A percentile compares a stretch with the other conserved stretches of the same genome.
phyloP scores from a whole-genome alignment of 805 yeast species.

The Myxozyma mucilagina region DNA sequence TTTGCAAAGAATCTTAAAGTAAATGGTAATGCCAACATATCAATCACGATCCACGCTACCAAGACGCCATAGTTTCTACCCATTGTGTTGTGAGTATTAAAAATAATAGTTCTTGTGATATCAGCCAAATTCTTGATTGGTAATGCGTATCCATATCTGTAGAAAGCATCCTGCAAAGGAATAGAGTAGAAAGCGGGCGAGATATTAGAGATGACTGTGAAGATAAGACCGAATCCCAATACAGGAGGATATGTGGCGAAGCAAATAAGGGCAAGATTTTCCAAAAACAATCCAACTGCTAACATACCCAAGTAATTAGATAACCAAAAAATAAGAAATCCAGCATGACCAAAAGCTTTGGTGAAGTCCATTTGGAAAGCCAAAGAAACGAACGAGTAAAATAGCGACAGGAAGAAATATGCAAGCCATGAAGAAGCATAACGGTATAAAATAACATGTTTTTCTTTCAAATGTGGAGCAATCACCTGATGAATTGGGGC shows the following conservation, averaged over 20 bases:
- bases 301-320: slow-evolving; percentile 64
- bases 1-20: slow-evolving; percentile 2
- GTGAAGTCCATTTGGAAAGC: slow-evolving; percentile 68
- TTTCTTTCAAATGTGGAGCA: slow-evolving; percentile 48
- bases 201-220: slow-evolving; percentile 68
- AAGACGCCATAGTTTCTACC: slow-evolving; percentile 64
- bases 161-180: slow-evolving; percentile 58
- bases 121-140: slow-evolving; percentile 70
- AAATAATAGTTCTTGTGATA: slow-evolving; percentile 58
- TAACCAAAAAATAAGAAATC: slow-evolving; percentile 77
- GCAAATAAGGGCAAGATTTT: slow-evolving; percentile 56
- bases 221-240: slow-evolving; percentile 69
- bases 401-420: slow-evolving; percentile 58
- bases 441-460: slow-evolving; percentile 55
- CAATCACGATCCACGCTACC: slow-evolving; percentile 59
- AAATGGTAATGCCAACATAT: slow-evolving; percentile 34
- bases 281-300: slow-evolving; percentile 76
- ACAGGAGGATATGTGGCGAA: slow-evolving; percentile 60
- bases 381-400: slow-evolving; percentile 59
- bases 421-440: slow-evolving; percentile 51
- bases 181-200: slow-evolving; percentile 69
- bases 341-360: slow-evolving; percentile 60
- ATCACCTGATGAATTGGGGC: slow-evolving; percentile 53
- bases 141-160: slow-evolving; percentile 63
- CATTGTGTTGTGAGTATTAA: slow-evolving; percentile 56